phyloP scores from a whole-genome alignment of 768 basidiomycete species.

The Termitomyces sp. region DNA sequence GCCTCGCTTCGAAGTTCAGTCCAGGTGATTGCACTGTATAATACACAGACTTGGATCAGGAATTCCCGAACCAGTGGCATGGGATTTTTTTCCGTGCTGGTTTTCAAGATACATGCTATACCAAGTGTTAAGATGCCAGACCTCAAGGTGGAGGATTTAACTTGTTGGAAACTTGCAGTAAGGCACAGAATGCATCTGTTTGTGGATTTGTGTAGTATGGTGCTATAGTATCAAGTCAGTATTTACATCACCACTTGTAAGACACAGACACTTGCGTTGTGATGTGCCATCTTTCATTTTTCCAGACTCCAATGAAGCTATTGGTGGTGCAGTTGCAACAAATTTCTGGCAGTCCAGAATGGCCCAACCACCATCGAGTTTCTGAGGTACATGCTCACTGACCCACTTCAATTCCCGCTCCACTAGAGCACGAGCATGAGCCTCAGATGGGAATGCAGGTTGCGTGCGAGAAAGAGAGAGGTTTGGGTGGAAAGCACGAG shows the following conservation, averaged over 20 bases:
- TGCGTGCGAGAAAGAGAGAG: conserved; percentile 57
- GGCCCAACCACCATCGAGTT: conserved; percentile 32
- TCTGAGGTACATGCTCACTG: conserved; percentile 44
- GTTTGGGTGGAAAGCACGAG: conserved; percentile 80
- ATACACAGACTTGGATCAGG: too few species aligned
- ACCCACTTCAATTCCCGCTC: conserved; percentile 69
- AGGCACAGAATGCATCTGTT: conserved; percentile 78
- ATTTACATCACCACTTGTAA: conserved; percentile 25
- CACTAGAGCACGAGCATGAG: conserved; percentile 52
- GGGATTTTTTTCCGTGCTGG: too few species aligned
- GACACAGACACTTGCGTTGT: conserved; percentile 36
- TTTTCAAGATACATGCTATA: too few species aligned
- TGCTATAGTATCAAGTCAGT: conserved; percentile 39
- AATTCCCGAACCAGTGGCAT: too few species aligned
- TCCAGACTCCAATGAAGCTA: conserved; percentile 32
- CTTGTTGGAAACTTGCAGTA: conserved; percentile 80
- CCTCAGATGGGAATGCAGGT: conserved; percentile 57
- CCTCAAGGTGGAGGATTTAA: conserved; percentile 27
- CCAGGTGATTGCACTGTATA: neutral
- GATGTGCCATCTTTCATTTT: conserved; percentile 7
- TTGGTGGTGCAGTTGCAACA: conserved; percentile 54
- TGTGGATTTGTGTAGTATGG: conserved; percentile 85
- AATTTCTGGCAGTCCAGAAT: conserved; percentile 68
- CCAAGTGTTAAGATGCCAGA: too few species aligned
- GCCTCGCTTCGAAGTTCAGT: neutral